Conservation (phyloP, 805 yeast species). For the Millerago galiae region DNA sequence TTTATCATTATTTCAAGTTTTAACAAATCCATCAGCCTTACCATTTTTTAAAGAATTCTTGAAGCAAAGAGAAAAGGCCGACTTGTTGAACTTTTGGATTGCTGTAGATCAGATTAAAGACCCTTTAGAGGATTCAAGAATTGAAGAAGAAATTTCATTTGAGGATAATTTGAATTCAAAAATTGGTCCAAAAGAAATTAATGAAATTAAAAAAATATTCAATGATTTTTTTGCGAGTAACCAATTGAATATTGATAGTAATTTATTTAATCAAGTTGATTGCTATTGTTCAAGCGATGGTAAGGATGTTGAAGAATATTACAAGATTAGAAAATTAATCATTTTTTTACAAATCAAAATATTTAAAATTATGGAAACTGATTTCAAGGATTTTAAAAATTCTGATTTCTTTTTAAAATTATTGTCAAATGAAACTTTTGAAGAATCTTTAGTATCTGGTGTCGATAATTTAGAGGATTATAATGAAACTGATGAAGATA, state of each 20-base stretch:
- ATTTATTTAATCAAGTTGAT: slow-evolving; percentile 29
- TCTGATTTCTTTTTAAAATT: slow-evolving; percentile 51
- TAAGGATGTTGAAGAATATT: slow-evolving; percentile 29
- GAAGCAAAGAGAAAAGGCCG: slow-evolving; percentile 41
- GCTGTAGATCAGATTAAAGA: slow-evolving; percentile 62
- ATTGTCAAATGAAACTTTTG: slow-evolving; percentile 38
- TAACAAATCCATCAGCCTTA: slow-evolving; percentile 41
- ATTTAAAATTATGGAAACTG: slow-evolving; percentile 43
- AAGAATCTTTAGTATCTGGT: slow-evolving; percentile 20
- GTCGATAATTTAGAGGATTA: slow-evolving; percentile 18
- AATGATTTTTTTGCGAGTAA: slow-evolving; percentile 32
- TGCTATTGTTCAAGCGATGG: slow-evolving; percentile 26
- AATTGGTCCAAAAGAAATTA: slow-evolving; percentile 31
- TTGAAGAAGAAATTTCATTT: slow-evolving; percentile 19
- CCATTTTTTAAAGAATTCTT: slow-evolving; percentile 48
- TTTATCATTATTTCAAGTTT: slow-evolving; percentile 35
- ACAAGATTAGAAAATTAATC: slow-evolving; percentile 52
- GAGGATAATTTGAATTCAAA: not conserved
- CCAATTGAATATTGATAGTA: slow-evolving; percentile 25
- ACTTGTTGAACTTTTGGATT: slow-evolving; percentile 56
- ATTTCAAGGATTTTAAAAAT: slow-evolving; percentile 53
- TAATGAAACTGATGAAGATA: not conserved
- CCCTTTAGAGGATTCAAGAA: slow-evolving; percentile 51
- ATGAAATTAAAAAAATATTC: slow-evolving; percentile 48
- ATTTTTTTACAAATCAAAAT: slow-evolving; percentile 51